phyloP scores from a whole-genome alignment of 768 basidiomycete species.

The Auriscalpium vulgare region DNA sequence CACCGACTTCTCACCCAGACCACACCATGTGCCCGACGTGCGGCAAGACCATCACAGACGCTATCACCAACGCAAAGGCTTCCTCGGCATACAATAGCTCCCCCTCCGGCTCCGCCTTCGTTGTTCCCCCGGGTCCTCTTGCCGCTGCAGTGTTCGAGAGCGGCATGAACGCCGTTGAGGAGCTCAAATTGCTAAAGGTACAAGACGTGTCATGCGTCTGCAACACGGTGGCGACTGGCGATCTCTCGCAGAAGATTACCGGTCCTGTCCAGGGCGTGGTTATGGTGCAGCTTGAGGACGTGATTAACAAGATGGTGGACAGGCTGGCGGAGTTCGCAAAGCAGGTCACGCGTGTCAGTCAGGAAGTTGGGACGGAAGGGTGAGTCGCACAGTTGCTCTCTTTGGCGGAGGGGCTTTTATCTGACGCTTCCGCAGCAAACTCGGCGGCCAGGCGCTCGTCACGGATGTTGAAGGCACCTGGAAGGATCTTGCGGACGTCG shows the following conservation, averaged over 20 bases:
- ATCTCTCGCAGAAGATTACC: slow-evolving; percentile 42
- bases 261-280: slow-evolving; percentile 43
- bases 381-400: slow-evolving; percentile 5
- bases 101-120: slow-evolving; percentile 5
- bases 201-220: slow-evolving; percentile 50
- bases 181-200: slow-evolving; percentile 68
- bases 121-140: slow-evolving; percentile 40
- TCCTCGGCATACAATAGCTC: background rate
- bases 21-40: slow-evolving; percentile 11
- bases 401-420: slow-evolving; percentile 14
- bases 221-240: slow-evolving; percentile 42
- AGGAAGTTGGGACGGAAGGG: slow-evolving; percentile 70
- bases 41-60: slow-evolving; percentile 8
- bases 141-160: slow-evolving; percentile 43
- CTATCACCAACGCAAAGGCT: background rate
- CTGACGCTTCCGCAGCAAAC: slow-evolving; percentile 34
- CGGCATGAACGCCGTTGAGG: slow-evolving; percentile 58
- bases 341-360: slow-evolving; percentile 75
- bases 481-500: slow-evolving; percentile 71
- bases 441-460: slow-evolving; percentile 79
- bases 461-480: slow-evolving; percentile 84
- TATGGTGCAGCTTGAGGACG: slow-evolving; percentile 44
- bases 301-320: slow-evolving; percentile 42
- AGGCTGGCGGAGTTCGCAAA: slow-evolving; percentile 78
- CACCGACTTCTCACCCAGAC: slow-evolving; percentile 13